Evolutionary conservation across 192 early-diverging fungal species (phyloP), one percentile per base, ranked within the genome.

Genomic region (Podila clonocystis): DNA sequence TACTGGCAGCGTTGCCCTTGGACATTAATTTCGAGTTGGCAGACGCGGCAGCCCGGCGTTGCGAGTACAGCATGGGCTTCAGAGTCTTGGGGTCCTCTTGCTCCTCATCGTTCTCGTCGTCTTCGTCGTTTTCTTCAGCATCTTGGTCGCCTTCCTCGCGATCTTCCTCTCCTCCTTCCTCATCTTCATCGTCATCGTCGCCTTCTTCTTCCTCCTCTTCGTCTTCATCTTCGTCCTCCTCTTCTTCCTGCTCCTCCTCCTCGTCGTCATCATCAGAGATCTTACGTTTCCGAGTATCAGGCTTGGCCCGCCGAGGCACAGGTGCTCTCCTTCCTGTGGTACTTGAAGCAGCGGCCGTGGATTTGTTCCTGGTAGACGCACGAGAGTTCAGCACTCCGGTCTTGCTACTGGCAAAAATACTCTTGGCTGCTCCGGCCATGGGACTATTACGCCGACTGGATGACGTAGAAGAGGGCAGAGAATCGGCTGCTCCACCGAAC

Each of bases 21-120:
- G 66, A 31, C 67, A 55, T 68, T 30, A 75, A 36, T 24, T 75
- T 75, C 6, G 73, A 68, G 61, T 75, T 75, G 65, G 73, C 73
- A 4, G 59, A 63, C 7, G 65, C 73, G 5, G 73, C 73, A 22
- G 73, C 73, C 31, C 50, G 48, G 31, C 73, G 55, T 31, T 75
- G 73, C 0, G 73, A 68, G 38, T 68, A 75, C 19, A 75, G 38
- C 13, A 66, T 58, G 26, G 52, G 66, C 29, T 75, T 75, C 30
- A 55, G 29, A 31, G 22, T 61, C 59, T 61, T 61, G 59, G 30
- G 7, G 24, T 34, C 11, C 59, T 61, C 24, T 55, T n/a, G n/a
- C 8, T 60, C 58, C 24, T 62, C 15, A 2, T 62, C 66, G 2
- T 65, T 50, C 26, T 69, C 58, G 12, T 57, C 19, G n/a, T 55